Base-by-base conservation (phyloP, 2,329 filamentous ascomycete genomes). In the Tolypocladium capitatum region DNA sequence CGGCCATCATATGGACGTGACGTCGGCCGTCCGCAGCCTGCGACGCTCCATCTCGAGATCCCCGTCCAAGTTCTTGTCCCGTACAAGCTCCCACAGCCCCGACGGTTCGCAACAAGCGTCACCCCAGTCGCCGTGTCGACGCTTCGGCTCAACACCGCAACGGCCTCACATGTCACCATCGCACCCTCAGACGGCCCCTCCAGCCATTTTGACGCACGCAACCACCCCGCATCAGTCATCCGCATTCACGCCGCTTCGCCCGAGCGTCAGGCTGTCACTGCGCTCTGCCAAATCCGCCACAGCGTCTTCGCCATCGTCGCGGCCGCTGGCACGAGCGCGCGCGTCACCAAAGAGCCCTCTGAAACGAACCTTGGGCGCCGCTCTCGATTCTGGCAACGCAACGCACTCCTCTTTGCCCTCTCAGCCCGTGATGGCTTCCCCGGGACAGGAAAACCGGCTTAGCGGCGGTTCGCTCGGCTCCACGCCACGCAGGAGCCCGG, bases 31-130 rank as follows among this genome's bases (percentile, higher is more conserved):
- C 53, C 80, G 87, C 60, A 86, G 88, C 58, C 73, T 96, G 49
- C 79, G 90, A 54, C 85, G 88, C 56, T 95, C 91, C 27, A 74
- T 96, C 53, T 96, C 90, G 49, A 80, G 89, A 58, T 96, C 91
- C n/a, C 91, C 91, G 11, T 95, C 91, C 31, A 94, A 92, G 64
- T 91, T 92, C 48, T 70, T 94, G 33, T 63, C 66, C 45, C 71
- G 73, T 52, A 63, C 69, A 42, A 64, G 64, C 41, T 75, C 74
- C 1, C 68, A 73, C 52, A 67, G 63, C 49, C 70, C 72, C 14
- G 67, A 74, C 32, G 60, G 62, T 52, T 77, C 80, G 48, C 68
- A 70, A 42, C 63, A 62, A 46, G 57, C 59, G 24, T 67, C 66
- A 41, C 74, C 73, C 52, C 78, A 71, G 68, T 75, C 70, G 62